Percentiles rank a stretch among this genome's conserved stretches.
Conservation (phyloP, 2,329 filamentous ascomycete species). For the Xylaria sp. region DNA sequence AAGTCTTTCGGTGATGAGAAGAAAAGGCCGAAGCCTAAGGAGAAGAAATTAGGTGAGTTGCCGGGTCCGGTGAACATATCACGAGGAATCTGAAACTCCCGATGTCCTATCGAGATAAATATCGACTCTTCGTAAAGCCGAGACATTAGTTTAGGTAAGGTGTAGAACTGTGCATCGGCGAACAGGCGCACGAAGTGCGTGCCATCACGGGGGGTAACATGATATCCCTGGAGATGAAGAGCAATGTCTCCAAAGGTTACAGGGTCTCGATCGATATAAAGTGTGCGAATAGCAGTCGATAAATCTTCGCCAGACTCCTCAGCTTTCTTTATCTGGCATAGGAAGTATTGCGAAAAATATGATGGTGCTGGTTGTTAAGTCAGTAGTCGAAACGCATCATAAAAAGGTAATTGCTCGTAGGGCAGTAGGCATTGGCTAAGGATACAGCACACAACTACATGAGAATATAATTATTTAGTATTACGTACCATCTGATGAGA, state of each 20-base stretch:
- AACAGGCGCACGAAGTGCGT: constrained; percentile 92
- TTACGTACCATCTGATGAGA: constrained; percentile 75
- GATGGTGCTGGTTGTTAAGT: constrained; percentile 75
- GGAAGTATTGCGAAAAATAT: constrained; percentile 95
- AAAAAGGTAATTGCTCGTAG: constrained; percentile 10
- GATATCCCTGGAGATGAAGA: constrained; percentile 90
- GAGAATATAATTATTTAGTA: constrained; percentile 18
- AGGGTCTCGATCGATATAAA: constrained; percentile 96
- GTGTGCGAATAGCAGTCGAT: constrained; percentile 70
- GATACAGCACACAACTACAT: constrained; percentile 9
- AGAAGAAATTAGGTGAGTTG: constrained; percentile 96
- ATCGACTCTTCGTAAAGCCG: constrained; percentile 93
- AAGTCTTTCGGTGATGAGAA: constrained; percentile 82
- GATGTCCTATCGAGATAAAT: constrained; percentile 88
- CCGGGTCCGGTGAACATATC: constrained; percentile 87
- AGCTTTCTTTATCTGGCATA: constrained; percentile 77
- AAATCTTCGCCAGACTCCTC: constrained; percentile 67
- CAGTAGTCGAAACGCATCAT: constrained; percentile 30
- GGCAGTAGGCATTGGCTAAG: not conserved
- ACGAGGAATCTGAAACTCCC: constrained; percentile 88
- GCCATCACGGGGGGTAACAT: constrained; percentile 82
- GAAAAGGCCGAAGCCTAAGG: constrained; percentile 87
- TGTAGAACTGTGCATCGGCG: constrained; percentile 95
- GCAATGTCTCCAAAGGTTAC: constrained; percentile 89
- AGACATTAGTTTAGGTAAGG: constrained; percentile 84